These are phyloP conservation scores for Globisporangium middletonii DNA, from an alignment of 352 stramenopile species.

Conservation along the genomic window DNA sequence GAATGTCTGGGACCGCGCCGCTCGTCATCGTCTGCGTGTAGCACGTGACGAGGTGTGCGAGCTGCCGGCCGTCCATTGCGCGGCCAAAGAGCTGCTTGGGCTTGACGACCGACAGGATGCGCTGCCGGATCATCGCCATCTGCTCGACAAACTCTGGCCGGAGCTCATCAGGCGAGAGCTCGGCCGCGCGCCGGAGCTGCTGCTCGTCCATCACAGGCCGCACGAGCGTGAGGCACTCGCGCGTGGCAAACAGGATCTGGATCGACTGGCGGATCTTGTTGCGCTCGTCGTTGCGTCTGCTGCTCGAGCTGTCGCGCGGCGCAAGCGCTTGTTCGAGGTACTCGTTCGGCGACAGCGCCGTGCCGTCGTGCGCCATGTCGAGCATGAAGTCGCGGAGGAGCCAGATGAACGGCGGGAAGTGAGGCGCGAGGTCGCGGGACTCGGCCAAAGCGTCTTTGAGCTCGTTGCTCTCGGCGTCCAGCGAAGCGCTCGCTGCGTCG, in stretches of 20 bases:
- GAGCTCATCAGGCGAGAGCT: constrained; percentile 44
- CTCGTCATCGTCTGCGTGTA: constrained; percentile 81
- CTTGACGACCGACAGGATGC: constrained; percentile 38
- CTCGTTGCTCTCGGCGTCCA: constrained; percentile 1
- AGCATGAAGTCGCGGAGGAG: constrained; percentile 80
- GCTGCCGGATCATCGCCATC: constrained; percentile 48
- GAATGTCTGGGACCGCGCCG: constrained; percentile 72
- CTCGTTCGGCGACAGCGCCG: constrained; percentile 48
- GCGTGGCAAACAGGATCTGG: constrained; percentile 60
- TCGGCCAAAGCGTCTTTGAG: constrained; percentile 30
- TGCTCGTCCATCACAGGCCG: constrained; percentile 65
- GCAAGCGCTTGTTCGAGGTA: constrained; percentile 78
- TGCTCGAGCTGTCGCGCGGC: constrained; percentile 28
- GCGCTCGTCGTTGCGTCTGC: constrained; percentile 51
- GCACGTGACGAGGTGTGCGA: constrained; percentile 53
- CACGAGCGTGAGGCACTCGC: constrained; percentile 75
- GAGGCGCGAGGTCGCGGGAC: constrained; percentile 48
- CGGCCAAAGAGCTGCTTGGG: constrained; percentile 71
- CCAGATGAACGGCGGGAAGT: constrained; percentile 83
- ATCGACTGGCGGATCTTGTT: constrained; percentile 66
- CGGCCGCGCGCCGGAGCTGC: constrained; percentile 48
- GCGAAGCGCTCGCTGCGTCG: neutral
- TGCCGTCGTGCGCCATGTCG: constrained; percentile 66
- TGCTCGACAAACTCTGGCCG: constrained; percentile 74
- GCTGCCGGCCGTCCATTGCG: constrained; percentile 49